A percentile compares a stretch with the other conserved stretches of the same genome.
Conservation (phyloP, 2,329 filamentous ascomycete genomes). For the Xylariales sp. region DNA sequence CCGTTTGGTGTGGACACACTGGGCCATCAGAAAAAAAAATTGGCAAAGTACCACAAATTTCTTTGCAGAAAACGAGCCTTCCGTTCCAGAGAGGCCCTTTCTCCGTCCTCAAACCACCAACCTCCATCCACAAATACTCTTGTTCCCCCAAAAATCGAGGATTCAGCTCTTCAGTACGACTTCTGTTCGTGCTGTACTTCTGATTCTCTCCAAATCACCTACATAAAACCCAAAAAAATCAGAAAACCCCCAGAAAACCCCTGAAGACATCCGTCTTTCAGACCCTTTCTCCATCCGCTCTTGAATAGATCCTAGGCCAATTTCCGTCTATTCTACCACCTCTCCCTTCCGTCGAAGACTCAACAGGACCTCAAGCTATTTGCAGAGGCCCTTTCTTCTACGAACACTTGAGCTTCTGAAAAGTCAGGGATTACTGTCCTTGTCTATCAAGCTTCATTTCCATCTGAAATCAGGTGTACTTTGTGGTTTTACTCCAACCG, state of each 20-base stretch:
- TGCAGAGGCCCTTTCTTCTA: not conserved
- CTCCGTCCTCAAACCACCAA: slow-evolving; percentile 39
- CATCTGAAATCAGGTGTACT: no score
- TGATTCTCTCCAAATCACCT: slow-evolving; percentile 52
- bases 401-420: not conserved
- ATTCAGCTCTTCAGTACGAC: slow-evolving; percentile 46
- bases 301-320: slow-evolving; percentile 5
- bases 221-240: slow-evolving; percentile 56
- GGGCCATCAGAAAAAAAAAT: no score
- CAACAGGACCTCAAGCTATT: slow-evolving; percentile 2
- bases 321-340: slow-evolving; percentile 11
- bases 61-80: no score
- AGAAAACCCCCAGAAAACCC: slow-evolving; percentile 52
- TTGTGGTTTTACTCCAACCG: no score
- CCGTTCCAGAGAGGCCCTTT: slow-evolving; percentile 21
- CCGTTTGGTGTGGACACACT: no score
- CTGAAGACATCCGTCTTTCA: no score
- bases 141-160: slow-evolving; percentile 39
- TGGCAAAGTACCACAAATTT: no score
- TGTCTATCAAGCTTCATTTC: slow-evolving; percentile 5
- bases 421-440: slow-evolving; percentile 2
- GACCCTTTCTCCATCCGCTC: not conserved
- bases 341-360: slow-evolving; percentile 9
- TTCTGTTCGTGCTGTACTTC: slow-evolving; percentile 51
- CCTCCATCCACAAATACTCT: slow-evolving; percentile 40